A percentile compares a stretch with the other conserved stretches of the same genome.
Conservation (phyloP, 1,284 basidiomycete species). For the Malassezia dermatis region DNA sequence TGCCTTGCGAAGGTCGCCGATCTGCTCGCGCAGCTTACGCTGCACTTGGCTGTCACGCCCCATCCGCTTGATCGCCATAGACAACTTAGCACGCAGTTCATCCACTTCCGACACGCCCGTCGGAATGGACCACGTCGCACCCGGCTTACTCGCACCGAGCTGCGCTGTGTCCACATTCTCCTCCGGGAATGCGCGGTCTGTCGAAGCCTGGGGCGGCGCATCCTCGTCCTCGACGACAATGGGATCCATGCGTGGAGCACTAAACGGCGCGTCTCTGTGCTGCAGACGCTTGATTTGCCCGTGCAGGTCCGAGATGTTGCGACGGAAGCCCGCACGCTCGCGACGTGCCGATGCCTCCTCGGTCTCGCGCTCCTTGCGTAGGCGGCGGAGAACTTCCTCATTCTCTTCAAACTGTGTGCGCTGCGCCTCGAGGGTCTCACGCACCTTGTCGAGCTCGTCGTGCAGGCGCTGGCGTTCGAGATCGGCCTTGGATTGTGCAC, state of each 20-base stretch:
- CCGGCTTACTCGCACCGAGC: too few species aligned
- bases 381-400: slow-evolving; percentile 58
- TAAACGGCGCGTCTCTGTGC: slow-evolving; percentile 16
- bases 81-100: slow-evolving; percentile 37
- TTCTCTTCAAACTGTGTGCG: slow-evolving; percentile 76
- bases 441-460: slow-evolving; percentile 61
- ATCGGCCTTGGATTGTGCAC: slow-evolving; percentile 62
- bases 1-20: slow-evolving; percentile 27
- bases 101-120: slow-evolving; percentile 18
- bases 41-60: slow-evolving; percentile 38
- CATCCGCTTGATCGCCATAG: slow-evolving; percentile 35
- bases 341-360: slow-evolving; percentile 81
- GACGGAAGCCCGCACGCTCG: slow-evolving; percentile 70
- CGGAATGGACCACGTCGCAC: background rate
- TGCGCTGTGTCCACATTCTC: background rate
- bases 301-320: slow-evolving; percentile 85
- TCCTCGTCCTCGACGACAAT: background rate
- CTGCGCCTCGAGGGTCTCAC: slow-evolving; percentile 69
- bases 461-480: slow-evolving; percentile 70
- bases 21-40: slow-evolving; percentile 37
- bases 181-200: background rate
- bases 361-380: slow-evolving; percentile 79
- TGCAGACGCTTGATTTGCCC: slow-evolving; percentile 54
- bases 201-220: background rate
- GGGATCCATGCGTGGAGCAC: background rate